Base-by-base conservation (phyloP, 768 basidiomycete genomes). In the Rhodotorula babjevae region DNA sequence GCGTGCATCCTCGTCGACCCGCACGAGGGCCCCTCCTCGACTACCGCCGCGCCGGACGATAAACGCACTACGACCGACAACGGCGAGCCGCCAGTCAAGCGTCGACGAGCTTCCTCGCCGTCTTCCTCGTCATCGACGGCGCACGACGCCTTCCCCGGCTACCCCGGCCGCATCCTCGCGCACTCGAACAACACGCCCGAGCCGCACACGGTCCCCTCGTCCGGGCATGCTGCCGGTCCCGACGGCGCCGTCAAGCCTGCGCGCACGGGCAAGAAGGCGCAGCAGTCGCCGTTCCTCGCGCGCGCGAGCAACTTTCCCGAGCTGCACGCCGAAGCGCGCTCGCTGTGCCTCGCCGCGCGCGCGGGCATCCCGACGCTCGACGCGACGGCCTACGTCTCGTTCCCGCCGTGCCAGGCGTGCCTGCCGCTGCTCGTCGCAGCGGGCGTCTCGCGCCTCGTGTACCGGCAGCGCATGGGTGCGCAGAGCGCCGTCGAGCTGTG, bases 311-410 rank as follows among this genome's bases (percentile, higher is more conserved):
- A 31, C 52, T 53, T 55, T 31, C 68, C 72, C 49, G 72, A 73
- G 58, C 49, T 67, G 21, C 72, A 73, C 65, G 72, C 72, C 68
- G 72, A 73, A 31, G 72, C 72, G 31, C 68, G 72, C 14, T 62
- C 65, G 19, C 67, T 73, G 42, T 69, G 68, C 57, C 60, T 73
- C 49, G 65, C 72, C 31, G 72, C 72, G 2, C n/a, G 61, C 11
- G 1, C 5, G 16, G 72, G 72, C 29, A 55, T 44, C 12, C 21
- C 64, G 6, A 65, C 66, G 12, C 49, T 7, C 18, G 72, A 65
- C 23, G 19, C 72, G 47, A 73, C 72, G 3, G 68, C 68, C 5
- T 73, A 73, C 68, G 65, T 73, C 65, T 69, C 72, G 5, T 73
- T 73, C 65, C 72, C 72, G 12, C 72, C 72, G 2, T 73, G 72